A percentile compares a stretch with the other conserved stretches of the same genome.
Evolutionary conservation across 2,329 filamentous ascomycete genomes (phyloP).

Genomic region (Fusarium bulbicola): DNA sequence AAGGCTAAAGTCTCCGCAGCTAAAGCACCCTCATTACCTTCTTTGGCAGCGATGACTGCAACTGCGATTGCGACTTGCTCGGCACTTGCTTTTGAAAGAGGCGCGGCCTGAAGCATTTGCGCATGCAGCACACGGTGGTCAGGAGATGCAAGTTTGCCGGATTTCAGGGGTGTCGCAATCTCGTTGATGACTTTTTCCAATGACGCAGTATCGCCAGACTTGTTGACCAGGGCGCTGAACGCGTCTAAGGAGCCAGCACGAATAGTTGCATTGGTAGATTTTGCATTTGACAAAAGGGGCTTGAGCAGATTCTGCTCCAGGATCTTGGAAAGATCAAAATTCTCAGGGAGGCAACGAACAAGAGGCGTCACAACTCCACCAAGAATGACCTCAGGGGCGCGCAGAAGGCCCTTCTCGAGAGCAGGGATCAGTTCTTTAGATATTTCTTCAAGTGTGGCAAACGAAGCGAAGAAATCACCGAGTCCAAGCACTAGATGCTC

Average conservation of each 20-base stretch:
- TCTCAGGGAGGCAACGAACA: conserved; percentile 72
- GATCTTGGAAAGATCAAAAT: conserved; percentile 80
- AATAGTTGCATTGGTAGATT: conserved; percentile 84
- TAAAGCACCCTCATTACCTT: conserved; percentile 87
- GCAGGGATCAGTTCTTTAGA: conserved; percentile 79
- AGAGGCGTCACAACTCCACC: conserved; percentile 80
- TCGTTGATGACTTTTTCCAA: conserved; percentile 79
- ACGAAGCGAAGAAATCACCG: conserved; percentile 82
- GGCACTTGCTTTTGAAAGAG: conserved; percentile 68
- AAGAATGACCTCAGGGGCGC: conserved; percentile 89
- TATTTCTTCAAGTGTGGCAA: conserved; percentile 78
- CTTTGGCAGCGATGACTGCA: conserved; percentile 76
- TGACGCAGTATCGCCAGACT: conserved; percentile 64
- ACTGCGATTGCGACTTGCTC: conserved; percentile 73
- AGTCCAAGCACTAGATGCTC: conserved; percentile 77
- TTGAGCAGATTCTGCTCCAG: conserved; percentile 80
- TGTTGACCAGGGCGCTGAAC: conserved; percentile 74
- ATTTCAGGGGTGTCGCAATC: conserved; percentile 80
- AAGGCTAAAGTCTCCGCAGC: conserved; percentile 79
- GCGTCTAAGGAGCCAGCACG: conserved; percentile 78
- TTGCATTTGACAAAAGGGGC: conserved; percentile 87
- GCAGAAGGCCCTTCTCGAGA: conserved; percentile 86
- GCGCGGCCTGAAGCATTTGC: conserved; percentile 77
- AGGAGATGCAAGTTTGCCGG: conserved; percentile 82
- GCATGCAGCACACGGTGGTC: conserved; percentile 87